Percentiles rank a stretch among this genome's conserved stretches.
These are phyloP conservation scores for Carpinus viminea DNA, from an alignment of 306 rosid genomes.

Conservation along the genomic window DNA sequence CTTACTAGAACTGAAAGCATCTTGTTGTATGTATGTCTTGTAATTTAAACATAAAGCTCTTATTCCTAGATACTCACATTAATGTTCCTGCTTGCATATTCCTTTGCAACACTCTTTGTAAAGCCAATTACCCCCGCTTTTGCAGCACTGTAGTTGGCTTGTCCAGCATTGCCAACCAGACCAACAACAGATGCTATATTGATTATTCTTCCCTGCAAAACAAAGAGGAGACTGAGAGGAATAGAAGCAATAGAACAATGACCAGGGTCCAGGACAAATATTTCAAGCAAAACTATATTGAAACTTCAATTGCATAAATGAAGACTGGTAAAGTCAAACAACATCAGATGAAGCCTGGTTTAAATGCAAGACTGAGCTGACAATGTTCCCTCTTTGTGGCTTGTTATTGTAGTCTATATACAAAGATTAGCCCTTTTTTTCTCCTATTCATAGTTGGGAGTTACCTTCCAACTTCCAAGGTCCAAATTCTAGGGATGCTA, in stretches of 20 bases:
- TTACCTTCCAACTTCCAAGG: neutral
- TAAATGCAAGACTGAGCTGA: neutral
- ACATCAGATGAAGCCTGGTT: neutral
- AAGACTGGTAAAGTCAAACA: neutral
- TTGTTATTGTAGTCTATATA: neutral
- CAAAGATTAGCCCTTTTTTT: neutral
- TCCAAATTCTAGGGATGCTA: neutral
- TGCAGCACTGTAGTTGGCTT: slow-evolving; percentile 98
- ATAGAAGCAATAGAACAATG: neutral
- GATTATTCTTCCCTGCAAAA: slow-evolving; percentile 88
- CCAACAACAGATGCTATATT: slow-evolving; percentile 96
- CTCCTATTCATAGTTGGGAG: neutral
- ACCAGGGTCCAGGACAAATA: neutral
- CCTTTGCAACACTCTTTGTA: slow-evolving; percentile 87
- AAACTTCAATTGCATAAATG: neutral
- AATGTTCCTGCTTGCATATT: slow-evolving; percentile 86
- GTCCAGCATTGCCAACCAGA: slow-evolving; percentile 88
- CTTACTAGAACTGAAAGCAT: slow-evolving; percentile 18
- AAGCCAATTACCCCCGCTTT: slow-evolving; percentile 98
- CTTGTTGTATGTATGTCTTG: slow-evolving; percentile 11
- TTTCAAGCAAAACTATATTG: neutral
- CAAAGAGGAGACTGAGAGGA: slow-evolving; percentile 13
- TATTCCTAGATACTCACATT: slow-evolving; percentile 45
- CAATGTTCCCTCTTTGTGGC: neutral
- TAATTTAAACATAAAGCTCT: slow-evolving; percentile 3